These are phyloP conservation scores for Kwoniella sp. DNA, from an alignment of 768 basidiomycete species.

Conservation along the genomic window DNA sequence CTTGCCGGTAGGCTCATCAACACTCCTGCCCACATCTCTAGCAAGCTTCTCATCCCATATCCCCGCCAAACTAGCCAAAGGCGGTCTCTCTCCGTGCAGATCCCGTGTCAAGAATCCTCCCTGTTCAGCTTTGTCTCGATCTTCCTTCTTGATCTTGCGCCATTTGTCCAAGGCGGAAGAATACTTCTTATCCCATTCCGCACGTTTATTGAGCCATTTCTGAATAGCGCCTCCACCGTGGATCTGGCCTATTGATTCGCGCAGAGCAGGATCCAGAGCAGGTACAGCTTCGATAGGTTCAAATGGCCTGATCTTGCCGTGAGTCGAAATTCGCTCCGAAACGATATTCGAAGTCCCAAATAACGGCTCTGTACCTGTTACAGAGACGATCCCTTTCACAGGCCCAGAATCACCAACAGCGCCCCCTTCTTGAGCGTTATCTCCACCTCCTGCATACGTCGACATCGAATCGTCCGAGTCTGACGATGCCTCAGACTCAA, in stretches of 20 bases:
- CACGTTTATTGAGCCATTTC: constrained; percentile 52
- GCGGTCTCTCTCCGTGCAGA: constrained; percentile 51
- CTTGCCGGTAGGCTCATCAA: constrained; percentile 54
- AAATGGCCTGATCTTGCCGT: constrained; percentile 46
- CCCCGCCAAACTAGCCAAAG: constrained; percentile 47
- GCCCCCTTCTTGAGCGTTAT: constrained; percentile 1
- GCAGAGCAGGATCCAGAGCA: constrained; percentile 39
- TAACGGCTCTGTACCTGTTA: constrained; percentile 37
- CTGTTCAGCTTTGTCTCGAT: constrained; percentile 43
- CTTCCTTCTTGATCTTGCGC: constrained; percentile 41
- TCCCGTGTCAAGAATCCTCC: constrained; percentile 52
- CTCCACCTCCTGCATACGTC: constrained; percentile 3
- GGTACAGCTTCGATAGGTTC: constrained; percentile 43
- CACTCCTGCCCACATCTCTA: constrained; percentile 44
- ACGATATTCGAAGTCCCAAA: constrained; percentile 36
- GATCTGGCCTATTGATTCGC: constrained; percentile 47
- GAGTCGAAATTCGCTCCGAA: constrained; percentile 47
- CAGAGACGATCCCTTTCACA: constrained; percentile 27
- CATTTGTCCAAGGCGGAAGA: constrained; percentile 40
- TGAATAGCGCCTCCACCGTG: constrained; percentile 54
- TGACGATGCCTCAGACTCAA: constrained; percentile 46
- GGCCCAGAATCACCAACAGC: constrained; percentile 15
- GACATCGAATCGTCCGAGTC: constrained; percentile 20
- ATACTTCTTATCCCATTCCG: constrained; percentile 54
- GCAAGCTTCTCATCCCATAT: constrained; percentile 43